Percentiles rank a stretch among this genome's conserved stretches.
phyloP scores from a whole-genome alignment of 2,329 filamentous ascomycete species.

The Epicoccum sorghinum region DNA sequence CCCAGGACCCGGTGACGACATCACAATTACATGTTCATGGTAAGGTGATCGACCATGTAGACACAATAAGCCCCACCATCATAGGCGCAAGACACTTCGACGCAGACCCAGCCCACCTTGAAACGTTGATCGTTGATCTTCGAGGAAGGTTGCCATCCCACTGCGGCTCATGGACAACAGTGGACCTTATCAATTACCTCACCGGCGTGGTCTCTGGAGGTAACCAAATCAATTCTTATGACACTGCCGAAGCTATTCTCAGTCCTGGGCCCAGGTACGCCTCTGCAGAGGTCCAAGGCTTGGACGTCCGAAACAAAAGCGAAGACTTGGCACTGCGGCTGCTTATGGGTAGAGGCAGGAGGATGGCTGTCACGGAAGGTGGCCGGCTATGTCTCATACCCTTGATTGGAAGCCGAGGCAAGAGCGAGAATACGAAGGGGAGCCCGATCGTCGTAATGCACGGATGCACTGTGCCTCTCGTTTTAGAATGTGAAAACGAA shows the following conservation, averaged over 20 bases:
- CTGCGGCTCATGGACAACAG: conserved; percentile 11
- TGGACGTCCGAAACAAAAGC: not conserved
- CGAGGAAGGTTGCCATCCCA: conserved; percentile 6
- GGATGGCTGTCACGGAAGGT: conserved; percentile 17
- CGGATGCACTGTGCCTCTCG: conserved; percentile 24
- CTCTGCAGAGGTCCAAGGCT: not conserved
- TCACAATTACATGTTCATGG: conserved; percentile 17
- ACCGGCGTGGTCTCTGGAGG: conserved; percentile 16
- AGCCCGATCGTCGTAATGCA: conserved; percentile 21
- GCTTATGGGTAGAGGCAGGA: conserved; percentile 17
- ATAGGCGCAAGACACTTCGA: conserved; percentile 6
- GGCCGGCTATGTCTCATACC: conserved; percentile 21
- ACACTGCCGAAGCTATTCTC: not conserved
- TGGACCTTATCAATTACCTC: conserved; percentile 18
- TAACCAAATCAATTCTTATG: not conserved
- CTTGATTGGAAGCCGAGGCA: conserved; percentile 12
- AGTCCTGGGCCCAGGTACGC: not conserved
- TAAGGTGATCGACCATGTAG: conserved; percentile 18
- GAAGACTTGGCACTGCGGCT: conserved; percentile 2
- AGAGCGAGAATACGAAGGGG: conserved; percentile 1
- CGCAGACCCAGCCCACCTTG: conserved; percentile 11
- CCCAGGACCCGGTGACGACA: not conserved
- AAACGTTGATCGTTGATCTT: conserved; percentile 5
- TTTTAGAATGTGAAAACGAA: conserved; percentile 18
- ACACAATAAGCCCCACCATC: conserved; percentile 10